Conservation (phyloP, 2,329 filamentous ascomycete species). For the Scedosporium apiospermum region DNA sequence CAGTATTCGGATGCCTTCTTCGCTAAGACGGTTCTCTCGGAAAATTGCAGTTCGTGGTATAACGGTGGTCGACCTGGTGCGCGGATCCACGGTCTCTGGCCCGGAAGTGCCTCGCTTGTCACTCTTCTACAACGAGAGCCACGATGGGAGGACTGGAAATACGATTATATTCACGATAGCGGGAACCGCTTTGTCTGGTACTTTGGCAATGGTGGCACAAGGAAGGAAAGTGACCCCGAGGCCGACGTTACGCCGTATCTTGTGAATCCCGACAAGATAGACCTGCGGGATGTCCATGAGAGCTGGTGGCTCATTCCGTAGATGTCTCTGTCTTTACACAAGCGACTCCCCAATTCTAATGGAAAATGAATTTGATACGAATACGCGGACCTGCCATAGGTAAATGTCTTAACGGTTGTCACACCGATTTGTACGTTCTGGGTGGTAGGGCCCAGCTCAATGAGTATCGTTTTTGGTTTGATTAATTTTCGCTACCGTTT, state of each 20-base stretch:
- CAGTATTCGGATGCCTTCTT: conserved; percentile 50
- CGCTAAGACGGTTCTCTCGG: conserved; percentile 42
- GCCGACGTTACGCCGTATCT: conserved; percentile 57
- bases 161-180: conserved; percentile 31
- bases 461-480: too few relatives aligned
- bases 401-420: too few relatives aligned
- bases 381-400: too few relatives aligned
- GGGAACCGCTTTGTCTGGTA: conserved; percentile 49
- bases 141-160: conserved; percentile 47
- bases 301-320: conserved; percentile 43
- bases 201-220: conserved; percentile 60
- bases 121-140: conserved; percentile 47
- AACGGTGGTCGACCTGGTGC: conserved; percentile 55
- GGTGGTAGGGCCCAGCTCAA: too few relatives aligned
- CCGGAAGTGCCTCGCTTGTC: conserved; percentile 54
- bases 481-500: too few relatives aligned
- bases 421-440: too few relatives aligned
- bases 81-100: conserved; percentile 60
- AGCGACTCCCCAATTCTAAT: not conserved
- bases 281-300: conserved; percentile 56
- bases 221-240: conserved; percentile 43
- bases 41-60: conserved; percentile 63
- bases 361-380: not conserved
- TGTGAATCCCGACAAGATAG: conserved; percentile 41
- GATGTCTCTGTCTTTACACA: not conserved